These are phyloP conservation scores for Cryphonectria parasitica DNA, from an alignment of 2,329 filamentous ascomycete species.

Conservation along the genomic window DNA sequence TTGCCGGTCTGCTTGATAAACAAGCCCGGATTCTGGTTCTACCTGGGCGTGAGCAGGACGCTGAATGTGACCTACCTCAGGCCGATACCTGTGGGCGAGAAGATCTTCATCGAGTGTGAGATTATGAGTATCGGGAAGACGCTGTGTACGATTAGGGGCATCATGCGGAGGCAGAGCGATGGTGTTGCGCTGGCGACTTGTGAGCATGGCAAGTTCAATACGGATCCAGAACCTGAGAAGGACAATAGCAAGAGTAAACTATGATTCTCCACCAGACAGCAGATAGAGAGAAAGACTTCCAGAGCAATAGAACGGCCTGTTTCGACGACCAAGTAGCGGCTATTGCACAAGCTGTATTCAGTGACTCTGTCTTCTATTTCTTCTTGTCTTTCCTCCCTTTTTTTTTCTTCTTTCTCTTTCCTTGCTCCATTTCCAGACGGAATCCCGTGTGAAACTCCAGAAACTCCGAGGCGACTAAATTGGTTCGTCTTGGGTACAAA, in stretches of 20 bases:
- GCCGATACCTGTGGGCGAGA: constrained; percentile 57
- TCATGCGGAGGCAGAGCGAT: constrained; percentile 57
- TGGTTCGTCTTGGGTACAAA: no score
- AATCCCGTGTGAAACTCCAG: no score
- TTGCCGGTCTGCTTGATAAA: constrained; percentile 60
- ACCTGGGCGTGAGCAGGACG: constrained; percentile 66
- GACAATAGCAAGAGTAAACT: constrained; percentile 16
- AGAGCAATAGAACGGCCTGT: no score
- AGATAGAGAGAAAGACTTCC: no score
- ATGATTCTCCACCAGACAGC: background rate
- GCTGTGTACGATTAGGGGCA: constrained; percentile 56
- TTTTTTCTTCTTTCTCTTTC: background rate
- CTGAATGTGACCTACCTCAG: constrained; percentile 70
- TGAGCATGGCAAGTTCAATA: constrained; percentile 69
- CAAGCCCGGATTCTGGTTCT: constrained; percentile 62
- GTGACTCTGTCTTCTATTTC: no score
- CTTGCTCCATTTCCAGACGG: no score
- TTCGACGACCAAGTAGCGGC: no score
- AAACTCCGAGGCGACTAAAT: no score
- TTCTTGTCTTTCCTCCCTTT: background rate
- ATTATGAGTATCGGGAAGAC: constrained; percentile 61
- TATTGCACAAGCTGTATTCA: no score
- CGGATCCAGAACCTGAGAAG: constrained; percentile 47
- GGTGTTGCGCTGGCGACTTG: constrained; percentile 59
- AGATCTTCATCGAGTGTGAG: constrained; percentile 59